Evolutionary conservation across 495 filamentous ascomycete species (phyloP).

Genomic region (Cladorrhinum samala): DNA sequence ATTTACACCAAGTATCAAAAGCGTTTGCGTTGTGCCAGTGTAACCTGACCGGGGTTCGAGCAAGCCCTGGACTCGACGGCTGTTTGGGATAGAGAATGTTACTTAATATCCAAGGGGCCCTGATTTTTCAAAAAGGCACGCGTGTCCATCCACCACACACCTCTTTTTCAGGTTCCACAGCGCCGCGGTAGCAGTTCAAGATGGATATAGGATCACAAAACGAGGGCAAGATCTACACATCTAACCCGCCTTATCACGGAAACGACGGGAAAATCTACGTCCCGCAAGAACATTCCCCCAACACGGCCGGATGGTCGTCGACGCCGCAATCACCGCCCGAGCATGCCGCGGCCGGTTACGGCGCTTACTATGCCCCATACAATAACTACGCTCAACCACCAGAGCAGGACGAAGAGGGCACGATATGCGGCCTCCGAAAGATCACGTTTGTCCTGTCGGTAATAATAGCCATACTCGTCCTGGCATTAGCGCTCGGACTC

Average conservation of each 20-base stretch:
- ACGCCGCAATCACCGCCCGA: not conserved
- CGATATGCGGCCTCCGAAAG: not conserved
- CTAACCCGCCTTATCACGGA: not conserved
- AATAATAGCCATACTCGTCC: not conserved
- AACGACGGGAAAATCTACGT: not conserved
- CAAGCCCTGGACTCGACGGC: no score
- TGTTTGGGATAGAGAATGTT: no score
- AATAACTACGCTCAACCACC: not conserved
- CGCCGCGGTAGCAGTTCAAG: not conserved
- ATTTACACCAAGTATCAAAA: no score
- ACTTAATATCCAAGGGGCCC: no score
- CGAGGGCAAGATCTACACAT: not conserved
- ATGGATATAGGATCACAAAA: not conserved
- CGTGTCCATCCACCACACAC: no score
- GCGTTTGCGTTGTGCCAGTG: no score
- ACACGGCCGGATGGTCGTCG: not conserved
- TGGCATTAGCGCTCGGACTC: not conserved
- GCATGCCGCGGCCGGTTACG: not conserved
- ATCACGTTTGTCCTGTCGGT: not conserved
- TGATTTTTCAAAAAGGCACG: no score
- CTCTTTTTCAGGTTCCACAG: no score
- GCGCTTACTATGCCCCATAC: not conserved
- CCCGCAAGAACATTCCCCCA: not conserved
- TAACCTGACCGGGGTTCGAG: no score
- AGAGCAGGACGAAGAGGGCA: not conserved